Evolutionary conservation across 2,329 filamentous ascomycete genomes (phyloP).

Genomic region (Colletotrichum theobromicola): DNA sequence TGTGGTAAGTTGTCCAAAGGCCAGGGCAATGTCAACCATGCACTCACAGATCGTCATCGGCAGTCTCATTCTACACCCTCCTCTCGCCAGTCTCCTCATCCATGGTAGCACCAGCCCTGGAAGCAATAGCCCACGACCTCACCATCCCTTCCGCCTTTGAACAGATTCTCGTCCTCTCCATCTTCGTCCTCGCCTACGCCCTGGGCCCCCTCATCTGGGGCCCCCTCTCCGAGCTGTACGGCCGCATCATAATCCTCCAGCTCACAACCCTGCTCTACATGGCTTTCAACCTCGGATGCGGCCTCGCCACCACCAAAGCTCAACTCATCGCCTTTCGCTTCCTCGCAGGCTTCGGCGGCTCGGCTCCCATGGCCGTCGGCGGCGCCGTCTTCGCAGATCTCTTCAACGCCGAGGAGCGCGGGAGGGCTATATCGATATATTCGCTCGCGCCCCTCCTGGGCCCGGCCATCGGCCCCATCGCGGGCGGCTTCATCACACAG

Average conservation of each 20-base stretch:
- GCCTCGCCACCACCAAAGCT: conserved; percentile 48
- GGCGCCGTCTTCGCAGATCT: conserved; percentile 47
- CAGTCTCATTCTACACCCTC: neutral
- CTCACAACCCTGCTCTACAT: conserved; percentile 52
- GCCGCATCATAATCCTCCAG: conserved; percentile 46
- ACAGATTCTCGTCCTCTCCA: neutral
- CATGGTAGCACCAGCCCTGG: neutral
- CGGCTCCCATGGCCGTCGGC: conserved; percentile 46
- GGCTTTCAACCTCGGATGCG: conserved; percentile 66
- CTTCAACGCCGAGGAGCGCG: conserved; percentile 45
- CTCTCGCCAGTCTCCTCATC: neutral
- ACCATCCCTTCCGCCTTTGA: neutral
- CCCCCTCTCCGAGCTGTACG: conserved; percentile 55
- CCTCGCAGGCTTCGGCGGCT: conserved; percentile 46
- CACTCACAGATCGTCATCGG: neutral
- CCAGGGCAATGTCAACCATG: neutral
- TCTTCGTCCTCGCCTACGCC: conserved; percentile 52
- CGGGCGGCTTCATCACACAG: conserved; percentile 69
- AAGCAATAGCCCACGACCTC: neutral
- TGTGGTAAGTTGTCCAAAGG: neutral
- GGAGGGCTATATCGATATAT: conserved; percentile 41
- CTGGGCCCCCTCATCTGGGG: conserved; percentile 54
- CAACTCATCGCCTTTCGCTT: conserved; percentile 53
- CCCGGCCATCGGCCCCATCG: conserved; percentile 70
- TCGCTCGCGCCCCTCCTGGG: conserved; percentile 56